Evolutionary conservation across 1,139 yeast genomes (phyloP).

Genomic region (Hyphopichia pseudoburtonii): DNA sequence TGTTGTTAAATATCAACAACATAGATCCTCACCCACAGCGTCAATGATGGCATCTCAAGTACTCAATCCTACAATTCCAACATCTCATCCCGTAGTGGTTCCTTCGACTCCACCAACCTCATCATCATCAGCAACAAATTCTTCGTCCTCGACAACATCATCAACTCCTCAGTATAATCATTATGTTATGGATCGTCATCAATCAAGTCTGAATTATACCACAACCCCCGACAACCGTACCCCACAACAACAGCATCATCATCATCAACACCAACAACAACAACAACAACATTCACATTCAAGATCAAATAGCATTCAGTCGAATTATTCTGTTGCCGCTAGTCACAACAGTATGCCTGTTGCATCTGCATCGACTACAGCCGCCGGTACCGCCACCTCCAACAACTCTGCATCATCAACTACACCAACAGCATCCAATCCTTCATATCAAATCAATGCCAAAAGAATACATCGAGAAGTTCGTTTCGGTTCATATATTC

Average conservation of each 20-base stretch:
- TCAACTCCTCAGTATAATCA: too few relatives aligned
- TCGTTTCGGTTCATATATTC: slow-evolving; percentile 81
- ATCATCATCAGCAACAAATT: neutral
- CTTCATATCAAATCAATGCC: neutral
- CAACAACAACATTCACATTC: neutral
- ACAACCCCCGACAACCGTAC: too few relatives aligned
- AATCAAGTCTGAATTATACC: too few relatives aligned
- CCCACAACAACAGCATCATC: neutral
- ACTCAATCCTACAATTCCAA: slow-evolving; percentile 1
- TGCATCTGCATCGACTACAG: neutral
- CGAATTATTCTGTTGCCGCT: too few relatives aligned
- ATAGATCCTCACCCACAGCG: too few relatives aligned
- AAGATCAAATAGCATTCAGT: neutral
- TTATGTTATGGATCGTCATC: too few relatives aligned
- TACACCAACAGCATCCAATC: neutral
- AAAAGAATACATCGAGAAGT: slow-evolving; percentile 52
- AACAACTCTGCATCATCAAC: neutral
- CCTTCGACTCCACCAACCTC: neutral
- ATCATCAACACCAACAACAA: neutral
- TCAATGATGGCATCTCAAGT: slow-evolving; percentile 1
- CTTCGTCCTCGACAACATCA: neutral
- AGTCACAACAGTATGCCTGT: too few relatives aligned
- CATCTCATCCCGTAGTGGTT: neutral
- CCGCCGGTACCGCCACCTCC: neutral
- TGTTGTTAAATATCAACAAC: too few relatives aligned